Conservation (phyloP, 2,329 filamentous ascomycete genomes). For the Colletotrichum sp. region DNA sequence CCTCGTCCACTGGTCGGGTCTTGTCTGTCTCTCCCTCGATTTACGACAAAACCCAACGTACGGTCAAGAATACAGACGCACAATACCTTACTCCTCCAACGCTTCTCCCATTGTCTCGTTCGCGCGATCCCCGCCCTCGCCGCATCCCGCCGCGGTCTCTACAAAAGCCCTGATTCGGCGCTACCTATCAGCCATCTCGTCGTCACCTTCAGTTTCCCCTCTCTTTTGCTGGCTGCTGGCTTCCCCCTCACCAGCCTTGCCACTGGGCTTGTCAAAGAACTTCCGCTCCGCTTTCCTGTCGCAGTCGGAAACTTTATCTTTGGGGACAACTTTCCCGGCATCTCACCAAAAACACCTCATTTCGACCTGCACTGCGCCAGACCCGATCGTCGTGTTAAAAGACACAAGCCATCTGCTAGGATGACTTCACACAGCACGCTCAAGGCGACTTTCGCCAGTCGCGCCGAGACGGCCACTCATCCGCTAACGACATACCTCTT, state of each 20-base stretch:
- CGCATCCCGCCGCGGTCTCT: neutral
- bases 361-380: neutral
- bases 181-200: constrained; percentile 4
- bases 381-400: neutral
- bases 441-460: constrained; percentile 56
- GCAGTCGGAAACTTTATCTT: neutral
- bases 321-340: neutral
- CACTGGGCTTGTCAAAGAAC: neutral
- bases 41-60: neutral
- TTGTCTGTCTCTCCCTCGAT: neutral
- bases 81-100: neutral
- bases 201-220: neutral
- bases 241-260: neutral
- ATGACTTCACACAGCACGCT: constrained; percentile 48
- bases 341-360: neutral
- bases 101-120: neutral
- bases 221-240: neutral
- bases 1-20: neutral
- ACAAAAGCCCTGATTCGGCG: constrained; percentile 6
- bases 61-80: neutral
- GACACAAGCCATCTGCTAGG: constrained; percentile 12
- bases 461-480: constrained; percentile 57
- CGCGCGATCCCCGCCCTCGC: neutral
- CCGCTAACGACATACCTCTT: constrained; percentile 66
- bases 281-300: neutral